These are phyloP conservation scores for Parmelia sp. DNA, from an alignment of 495 filamentous ascomycete genomes.

Conservation along the genomic window DNA sequence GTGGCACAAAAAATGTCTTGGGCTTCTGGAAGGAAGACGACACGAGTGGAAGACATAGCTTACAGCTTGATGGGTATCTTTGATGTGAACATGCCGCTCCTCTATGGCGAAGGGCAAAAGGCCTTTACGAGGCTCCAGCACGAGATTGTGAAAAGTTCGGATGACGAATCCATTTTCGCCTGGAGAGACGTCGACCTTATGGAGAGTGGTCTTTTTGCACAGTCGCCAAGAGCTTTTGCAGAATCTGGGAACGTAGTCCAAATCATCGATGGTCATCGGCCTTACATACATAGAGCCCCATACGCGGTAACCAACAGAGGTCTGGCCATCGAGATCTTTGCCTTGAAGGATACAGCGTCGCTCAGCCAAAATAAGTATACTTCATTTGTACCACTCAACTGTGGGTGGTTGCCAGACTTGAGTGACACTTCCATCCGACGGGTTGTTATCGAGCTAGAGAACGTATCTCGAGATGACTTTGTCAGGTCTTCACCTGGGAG, in stretches of 20 bases:
- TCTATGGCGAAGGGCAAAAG: constrained; percentile 29
- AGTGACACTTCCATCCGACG: not conserved
- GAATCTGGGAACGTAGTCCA: not conserved
- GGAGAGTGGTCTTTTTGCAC: not conserved
- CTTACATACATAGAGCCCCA: not conserved
- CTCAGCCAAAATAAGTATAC: not conserved
- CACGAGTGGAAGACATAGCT: constrained; percentile 26
- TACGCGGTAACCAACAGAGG: not conserved
- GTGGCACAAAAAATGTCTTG: constrained; percentile 28
- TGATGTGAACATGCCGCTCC: constrained; percentile 28
- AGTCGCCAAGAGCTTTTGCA: not conserved
- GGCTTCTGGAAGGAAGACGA: constrained; percentile 27
- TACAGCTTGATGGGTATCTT: constrained; percentile 32
- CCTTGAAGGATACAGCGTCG: not conserved
- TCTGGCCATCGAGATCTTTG: not conserved
- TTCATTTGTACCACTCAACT: not conserved
- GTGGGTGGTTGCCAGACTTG: not conserved
- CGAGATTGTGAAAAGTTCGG: constrained; percentile 25
- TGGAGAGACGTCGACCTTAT: not conserved
- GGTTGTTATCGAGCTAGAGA: not conserved
- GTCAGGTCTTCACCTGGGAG: not conserved
- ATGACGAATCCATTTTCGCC: constrained; percentile 27
- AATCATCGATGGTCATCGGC: not conserved
- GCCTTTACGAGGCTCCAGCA: constrained; percentile 28
- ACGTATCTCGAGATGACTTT: not conserved